phyloP scores from a whole-genome alignment of 176 grass and related monocot genomes.

The Cenchrus purpureus region DNA sequence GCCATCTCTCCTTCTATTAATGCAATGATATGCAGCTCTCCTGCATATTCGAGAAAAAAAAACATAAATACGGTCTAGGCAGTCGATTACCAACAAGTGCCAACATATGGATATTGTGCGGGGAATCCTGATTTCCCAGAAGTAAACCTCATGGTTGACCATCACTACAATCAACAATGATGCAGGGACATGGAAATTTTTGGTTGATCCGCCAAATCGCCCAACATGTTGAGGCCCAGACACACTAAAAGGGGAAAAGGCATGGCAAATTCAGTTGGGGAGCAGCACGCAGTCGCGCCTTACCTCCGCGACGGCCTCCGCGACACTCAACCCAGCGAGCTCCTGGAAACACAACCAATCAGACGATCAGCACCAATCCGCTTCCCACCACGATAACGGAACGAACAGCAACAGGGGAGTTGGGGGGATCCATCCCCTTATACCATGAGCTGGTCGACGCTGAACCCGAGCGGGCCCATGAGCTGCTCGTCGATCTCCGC shows the following conservation, averaged over 20 bases:
- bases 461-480: constrained; percentile 86
- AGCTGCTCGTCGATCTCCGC: constrained; percentile 88
- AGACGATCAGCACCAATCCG: background rate
- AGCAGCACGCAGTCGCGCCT: constrained; percentile 10
- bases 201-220: no score
- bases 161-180: background rate
- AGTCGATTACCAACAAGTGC: background rate
- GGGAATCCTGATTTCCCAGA: background rate
- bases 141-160: background rate
- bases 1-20: no score
- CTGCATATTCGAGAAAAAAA: no score
- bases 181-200: background rate
- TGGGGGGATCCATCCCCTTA: background rate
- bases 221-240: background rate
- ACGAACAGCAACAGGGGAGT: background rate
- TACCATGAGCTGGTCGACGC: constrained; percentile 93
- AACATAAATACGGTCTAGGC: background rate
- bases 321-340: constrained; percentile 86
- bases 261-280: background rate
- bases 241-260: background rate
- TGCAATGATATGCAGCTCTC: no score
- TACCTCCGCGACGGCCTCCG: constrained; percentile 72
- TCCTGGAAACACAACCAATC: constrained; percentile 54
- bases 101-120: background rate
- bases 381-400: background rate